Conservation (phyloP, 176 grass and related monocot genomes). For the Bothriochloa decipiens region DNA sequence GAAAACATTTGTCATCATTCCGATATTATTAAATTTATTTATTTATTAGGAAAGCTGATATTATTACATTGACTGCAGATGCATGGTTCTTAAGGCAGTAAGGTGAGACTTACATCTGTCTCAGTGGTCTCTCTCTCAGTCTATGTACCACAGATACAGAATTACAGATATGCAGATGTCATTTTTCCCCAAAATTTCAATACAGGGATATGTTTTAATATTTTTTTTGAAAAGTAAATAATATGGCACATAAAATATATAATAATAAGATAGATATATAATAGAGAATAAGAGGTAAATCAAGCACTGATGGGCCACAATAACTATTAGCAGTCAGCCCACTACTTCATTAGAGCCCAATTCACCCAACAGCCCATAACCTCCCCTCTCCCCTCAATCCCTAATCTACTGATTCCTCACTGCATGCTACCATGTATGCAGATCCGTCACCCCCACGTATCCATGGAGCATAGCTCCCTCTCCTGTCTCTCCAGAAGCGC, state of each 20-base stretch:
- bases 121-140: not conserved
- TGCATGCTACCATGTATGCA: not conserved
- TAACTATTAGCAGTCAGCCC: not conserved
- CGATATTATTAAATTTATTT: no score
- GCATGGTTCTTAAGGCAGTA: no score
- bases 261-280: not conserved
- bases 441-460: not conserved
- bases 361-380: not conserved
- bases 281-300: not conserved
- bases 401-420: not conserved
- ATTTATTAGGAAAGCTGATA: no score
- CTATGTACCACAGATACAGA: not conserved
- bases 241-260: no score
- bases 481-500: no score
- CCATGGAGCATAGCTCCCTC: no score
- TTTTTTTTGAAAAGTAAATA: not conserved
- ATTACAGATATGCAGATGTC: not conserved
- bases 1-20: no score
- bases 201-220: not conserved
- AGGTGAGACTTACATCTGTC: no score
- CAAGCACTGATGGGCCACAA: not conserved
- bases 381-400: not conserved
- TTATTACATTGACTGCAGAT: not conserved
- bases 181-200: not conserved
- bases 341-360: not conserved